These are phyloP conservation scores for Penicillium psychrosexuale DNA, from an alignment of 2,329 filamentous ascomycete species.

Conservation along the genomic window DNA sequence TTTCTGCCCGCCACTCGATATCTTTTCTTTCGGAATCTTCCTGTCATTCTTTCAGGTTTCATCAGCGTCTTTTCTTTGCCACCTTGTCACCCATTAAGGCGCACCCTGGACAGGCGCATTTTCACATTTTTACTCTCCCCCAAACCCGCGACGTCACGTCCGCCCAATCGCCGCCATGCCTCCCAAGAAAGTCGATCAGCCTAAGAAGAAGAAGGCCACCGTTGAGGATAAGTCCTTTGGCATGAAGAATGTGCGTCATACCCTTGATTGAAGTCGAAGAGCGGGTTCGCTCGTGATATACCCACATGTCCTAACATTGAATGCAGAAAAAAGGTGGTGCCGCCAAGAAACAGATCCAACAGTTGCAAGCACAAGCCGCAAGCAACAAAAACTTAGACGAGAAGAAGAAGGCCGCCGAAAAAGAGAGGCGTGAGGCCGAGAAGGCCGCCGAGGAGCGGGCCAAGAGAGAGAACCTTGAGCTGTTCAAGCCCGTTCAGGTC, in stretches of 20 bases:
- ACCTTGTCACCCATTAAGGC: constrained; percentile 2
- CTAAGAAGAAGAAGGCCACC: constrained; percentile 49
- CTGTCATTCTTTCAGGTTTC: constrained; percentile 15
- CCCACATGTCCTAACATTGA: constrained; percentile 17
- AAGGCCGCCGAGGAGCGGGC: constrained; percentile 88
- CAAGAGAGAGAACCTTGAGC: constrained; percentile 71
- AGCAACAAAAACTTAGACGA: constrained; percentile 78
- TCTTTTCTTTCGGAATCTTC: constrained; percentile 6
- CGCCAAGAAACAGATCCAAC: constrained; percentile 86
- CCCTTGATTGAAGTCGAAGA: neutral
- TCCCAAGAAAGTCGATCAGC: constrained; percentile 45
- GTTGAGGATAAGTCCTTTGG: constrained; percentile 97
- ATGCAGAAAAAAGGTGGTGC: constrained; percentile 79
- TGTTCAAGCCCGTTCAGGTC: constrained; percentile 90
- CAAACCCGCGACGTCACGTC: constrained; percentile 12
- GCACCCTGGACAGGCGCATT: constrained; percentile 17
- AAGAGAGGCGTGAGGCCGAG: constrained; percentile 70
- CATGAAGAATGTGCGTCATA: constrained; percentile 78
- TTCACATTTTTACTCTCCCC: constrained; percentile 16
- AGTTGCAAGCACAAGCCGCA: constrained; percentile 70
- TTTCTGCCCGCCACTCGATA: constrained; percentile 3
- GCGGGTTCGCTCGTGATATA: neutral
- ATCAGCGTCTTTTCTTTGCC: constrained; percentile 17
- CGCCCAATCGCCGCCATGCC: constrained; percentile 42
- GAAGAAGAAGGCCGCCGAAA: constrained; percentile 71